These are phyloP conservation scores for Ocimum tenuiflorum DNA, from an alignment of 257 asterid genomes.

Conservation along the genomic window DNA sequence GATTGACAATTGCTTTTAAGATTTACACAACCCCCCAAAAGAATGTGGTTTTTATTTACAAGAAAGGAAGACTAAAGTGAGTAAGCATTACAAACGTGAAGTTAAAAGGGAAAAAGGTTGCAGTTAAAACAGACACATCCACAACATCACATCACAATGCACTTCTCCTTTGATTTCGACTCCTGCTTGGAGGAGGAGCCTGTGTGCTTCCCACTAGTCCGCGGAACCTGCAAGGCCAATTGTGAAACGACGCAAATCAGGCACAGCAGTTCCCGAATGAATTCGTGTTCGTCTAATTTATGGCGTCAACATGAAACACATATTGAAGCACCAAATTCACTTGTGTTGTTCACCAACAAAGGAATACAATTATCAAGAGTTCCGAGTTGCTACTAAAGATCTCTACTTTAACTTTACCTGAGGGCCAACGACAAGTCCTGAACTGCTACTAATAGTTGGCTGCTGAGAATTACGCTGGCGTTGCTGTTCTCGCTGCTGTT, in stretches of 20 bases:
- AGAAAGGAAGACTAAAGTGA: background rate
- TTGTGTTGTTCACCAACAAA: background rate
- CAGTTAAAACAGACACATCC: conserved; percentile 1
- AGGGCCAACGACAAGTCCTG: conserved; percentile 74
- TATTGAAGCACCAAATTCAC: background rate
- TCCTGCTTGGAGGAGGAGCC: conserved; percentile 56
- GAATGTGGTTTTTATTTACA: conserved; percentile 21
- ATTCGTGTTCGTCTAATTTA: too few relatives aligned
- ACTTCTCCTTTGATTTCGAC: conserved; percentile 62
- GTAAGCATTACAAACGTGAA: background rate
- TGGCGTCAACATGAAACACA: too few relatives aligned
- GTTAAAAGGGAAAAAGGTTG: background rate
- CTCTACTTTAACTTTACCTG: conserved; percentile 40
- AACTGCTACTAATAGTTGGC: conserved; percentile 37
- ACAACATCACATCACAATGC: conserved; percentile 51
- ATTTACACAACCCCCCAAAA: conserved; percentile 1
- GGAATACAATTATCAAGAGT: background rate
- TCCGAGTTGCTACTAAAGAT: background rate
- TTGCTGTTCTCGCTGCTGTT: conserved; percentile 29
- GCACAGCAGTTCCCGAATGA: background rate
- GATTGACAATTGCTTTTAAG: background rate
- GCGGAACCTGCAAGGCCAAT: conserved; percentile 46
- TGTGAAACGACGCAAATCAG: background rate
- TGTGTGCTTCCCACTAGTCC: conserved; percentile 34
- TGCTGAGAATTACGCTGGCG: conserved; percentile 39